Conservation (phyloP, 257 asterid species). For the Buddleja alternifolia region DNA sequence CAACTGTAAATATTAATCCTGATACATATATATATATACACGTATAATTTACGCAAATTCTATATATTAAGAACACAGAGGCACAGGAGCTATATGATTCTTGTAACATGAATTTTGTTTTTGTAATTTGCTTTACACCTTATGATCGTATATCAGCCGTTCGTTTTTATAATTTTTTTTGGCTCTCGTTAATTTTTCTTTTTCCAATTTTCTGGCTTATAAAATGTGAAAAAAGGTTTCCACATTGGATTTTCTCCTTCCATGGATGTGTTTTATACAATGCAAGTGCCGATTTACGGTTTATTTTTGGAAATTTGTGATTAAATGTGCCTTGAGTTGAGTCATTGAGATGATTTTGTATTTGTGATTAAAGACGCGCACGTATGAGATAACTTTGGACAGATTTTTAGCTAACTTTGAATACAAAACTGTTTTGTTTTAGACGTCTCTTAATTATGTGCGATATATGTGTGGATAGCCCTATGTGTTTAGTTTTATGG, state of each 20-base stretch:
- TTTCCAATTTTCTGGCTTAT: no score
- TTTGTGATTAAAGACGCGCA: no score
- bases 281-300: constrained; percentile 17
- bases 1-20: constrained; percentile 35
- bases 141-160: constrained; percentile 24
- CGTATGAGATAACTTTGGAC: no score
- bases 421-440: no score
- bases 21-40: not conserved
- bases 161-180: constrained; percentile 20
- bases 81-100: constrained; percentile 16
- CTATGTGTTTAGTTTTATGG: no score
- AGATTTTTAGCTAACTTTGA: no score
- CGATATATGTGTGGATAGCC: no score
- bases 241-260: not conserved
- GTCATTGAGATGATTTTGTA: constrained; percentile 37
- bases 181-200: not conserved
- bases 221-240: not conserved
- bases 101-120: not conserved
- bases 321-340: constrained; percentile 38
- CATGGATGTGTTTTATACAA: constrained; percentile 22
- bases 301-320: constrained; percentile 32
- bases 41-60: not conserved
- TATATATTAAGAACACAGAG: not conserved
- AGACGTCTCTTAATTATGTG: no score
- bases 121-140: constrained; percentile 31